phyloP scores from a whole-genome alignment of 2,329 filamentous ascomycete species.

The Talaromyces pinophilus region DNA sequence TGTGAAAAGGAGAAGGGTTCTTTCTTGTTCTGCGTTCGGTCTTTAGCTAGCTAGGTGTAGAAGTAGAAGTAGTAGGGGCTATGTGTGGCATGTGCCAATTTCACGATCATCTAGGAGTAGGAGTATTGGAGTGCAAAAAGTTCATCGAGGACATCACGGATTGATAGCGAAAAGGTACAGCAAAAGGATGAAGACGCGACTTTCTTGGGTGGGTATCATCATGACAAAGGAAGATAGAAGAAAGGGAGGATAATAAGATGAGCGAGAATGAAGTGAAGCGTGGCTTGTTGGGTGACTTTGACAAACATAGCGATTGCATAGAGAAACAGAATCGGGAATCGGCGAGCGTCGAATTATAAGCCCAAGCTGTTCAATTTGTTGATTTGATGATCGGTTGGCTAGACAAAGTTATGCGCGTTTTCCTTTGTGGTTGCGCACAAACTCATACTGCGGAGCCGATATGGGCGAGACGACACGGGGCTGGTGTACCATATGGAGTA shows the following conservation, averaged over 20 bases:
- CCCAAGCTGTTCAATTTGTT: not conserved
- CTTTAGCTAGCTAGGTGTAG: constrained; percentile 1
- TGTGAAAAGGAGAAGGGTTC: not conserved
- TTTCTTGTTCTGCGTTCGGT: constrained; percentile 1
- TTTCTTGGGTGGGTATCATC: constrained; percentile 15
- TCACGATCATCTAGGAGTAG: not conserved
- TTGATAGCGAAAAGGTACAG: constrained; percentile 19
- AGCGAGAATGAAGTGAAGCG: not conserved
- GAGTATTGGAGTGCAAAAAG: not conserved
- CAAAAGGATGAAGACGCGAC: not conserved
- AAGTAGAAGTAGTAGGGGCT: not conserved
- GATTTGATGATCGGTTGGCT: not conserved
- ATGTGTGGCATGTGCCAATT: not conserved
- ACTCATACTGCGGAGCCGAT: not conserved
- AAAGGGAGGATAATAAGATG: not conserved
- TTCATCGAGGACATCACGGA: constrained; percentile 5
- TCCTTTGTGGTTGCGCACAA: not conserved
- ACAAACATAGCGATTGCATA: not conserved
- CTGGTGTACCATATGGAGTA: not conserved
- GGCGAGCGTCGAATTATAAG: not conserved
- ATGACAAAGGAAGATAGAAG: constrained; percentile 2
- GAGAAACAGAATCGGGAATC: not conserved
- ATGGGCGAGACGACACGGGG: not conserved
- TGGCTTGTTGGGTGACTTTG: not conserved
- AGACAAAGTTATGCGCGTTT: not conserved